Evolutionary conservation across 2,329 filamentous ascomycete genomes (phyloP).

Genomic region (Cytospora leucostoma): DNA sequence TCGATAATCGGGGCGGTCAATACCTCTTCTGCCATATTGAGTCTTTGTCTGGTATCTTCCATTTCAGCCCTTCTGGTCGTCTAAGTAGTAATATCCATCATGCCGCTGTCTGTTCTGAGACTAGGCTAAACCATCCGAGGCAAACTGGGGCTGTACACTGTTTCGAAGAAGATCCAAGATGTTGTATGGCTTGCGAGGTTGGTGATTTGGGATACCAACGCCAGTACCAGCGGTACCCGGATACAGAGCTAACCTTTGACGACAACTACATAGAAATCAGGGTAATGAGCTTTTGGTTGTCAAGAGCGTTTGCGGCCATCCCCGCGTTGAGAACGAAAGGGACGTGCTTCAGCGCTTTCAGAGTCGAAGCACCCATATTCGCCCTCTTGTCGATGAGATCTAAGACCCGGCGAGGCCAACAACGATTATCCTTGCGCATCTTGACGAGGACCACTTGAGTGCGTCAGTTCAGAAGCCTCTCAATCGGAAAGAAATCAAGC

Average conservation of each 20-base stretch:
- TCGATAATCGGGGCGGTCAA: neutral
- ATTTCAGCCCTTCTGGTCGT: neutral
- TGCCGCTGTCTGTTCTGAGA: neutral
- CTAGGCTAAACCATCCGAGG: slow-evolving; percentile 24
- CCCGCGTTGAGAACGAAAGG: slow-evolving; percentile 7
- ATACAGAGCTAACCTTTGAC: neutral
- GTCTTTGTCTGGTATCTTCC: neutral
- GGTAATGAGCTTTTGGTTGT: slow-evolving; percentile 8
- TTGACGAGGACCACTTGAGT: slow-evolving; percentile 32
- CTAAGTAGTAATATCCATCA: neutral
- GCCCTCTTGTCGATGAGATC: slow-evolving; percentile 13
- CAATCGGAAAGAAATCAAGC: slow-evolving; percentile 34
- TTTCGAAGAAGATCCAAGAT: slow-evolving; percentile 3
- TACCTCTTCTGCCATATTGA: neutral
- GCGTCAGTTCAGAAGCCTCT: slow-evolving; percentile 34
- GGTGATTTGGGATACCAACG: neutral
- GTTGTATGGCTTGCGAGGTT: slow-evolving; percentile 1
- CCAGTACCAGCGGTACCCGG: too few species aligned
- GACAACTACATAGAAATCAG: neutral
- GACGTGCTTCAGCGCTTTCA: slow-evolving; percentile 14
- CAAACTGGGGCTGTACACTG: neutral
- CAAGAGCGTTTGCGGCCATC: slow-evolving; percentile 17
- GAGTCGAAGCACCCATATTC: slow-evolving; percentile 3
- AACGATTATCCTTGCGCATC: slow-evolving; percentile 20
- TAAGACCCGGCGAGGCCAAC: slow-evolving; percentile 9